Evolutionary conservation across 2,329 filamentous ascomycete genomes (phyloP).

Genomic region (Nigrospora osmanthi): DNA sequence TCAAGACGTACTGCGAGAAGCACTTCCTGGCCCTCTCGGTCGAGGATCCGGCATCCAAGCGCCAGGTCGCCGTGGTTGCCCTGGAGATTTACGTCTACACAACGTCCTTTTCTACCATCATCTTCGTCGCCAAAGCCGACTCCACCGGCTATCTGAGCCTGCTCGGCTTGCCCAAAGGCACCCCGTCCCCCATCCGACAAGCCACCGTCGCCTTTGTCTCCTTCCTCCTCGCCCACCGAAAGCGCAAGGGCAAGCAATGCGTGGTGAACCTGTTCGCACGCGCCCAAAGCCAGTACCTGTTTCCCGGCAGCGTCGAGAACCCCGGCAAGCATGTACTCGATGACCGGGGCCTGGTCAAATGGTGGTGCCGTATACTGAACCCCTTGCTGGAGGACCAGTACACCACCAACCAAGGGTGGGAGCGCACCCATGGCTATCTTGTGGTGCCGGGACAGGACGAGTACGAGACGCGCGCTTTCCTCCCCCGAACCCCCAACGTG

Average conservation of each 20-base stretch:
- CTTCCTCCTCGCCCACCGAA: conserved; percentile 62
- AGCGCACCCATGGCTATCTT: conserved; percentile 64
- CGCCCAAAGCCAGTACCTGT: conserved; percentile 88
- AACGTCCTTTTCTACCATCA: conserved; percentile 69
- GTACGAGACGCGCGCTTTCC: conserved; percentile 72
- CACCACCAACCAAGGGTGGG: conserved; percentile 29
- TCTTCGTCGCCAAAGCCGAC: conserved; percentile 96
- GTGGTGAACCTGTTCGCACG: conserved; percentile 88
- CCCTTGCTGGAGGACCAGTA: conserved; percentile 53
- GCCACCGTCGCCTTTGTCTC: conserved; percentile 69
- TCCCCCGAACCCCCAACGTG: conserved; percentile 48
- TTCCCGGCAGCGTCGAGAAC: conserved; percentile 85
- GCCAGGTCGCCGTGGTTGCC: conserved; percentile 66
- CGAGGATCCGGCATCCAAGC: conserved; percentile 16
- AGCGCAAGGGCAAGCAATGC: conserved; percentile 57
- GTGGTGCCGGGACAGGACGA: conserved; percentile 79
- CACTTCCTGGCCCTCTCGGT: conserved; percentile 61
- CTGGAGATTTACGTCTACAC: conserved; percentile 85
- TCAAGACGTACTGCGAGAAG: conserved; percentile 70
- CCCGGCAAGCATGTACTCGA: conserved; percentile 82
- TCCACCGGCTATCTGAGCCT: conserved; percentile 81
- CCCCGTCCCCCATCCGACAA: conserved; percentile 64
- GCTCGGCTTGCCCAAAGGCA: conserved; percentile 53
- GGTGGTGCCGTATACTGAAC: conserved; percentile 90
- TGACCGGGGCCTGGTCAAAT: conserved; percentile 81